A percentile compares a stretch with the other conserved stretches of the same genome.
Evolutionary conservation across 176 grass and related monocot species (phyloP).

Genomic region (Ensete glaucum): DNA sequence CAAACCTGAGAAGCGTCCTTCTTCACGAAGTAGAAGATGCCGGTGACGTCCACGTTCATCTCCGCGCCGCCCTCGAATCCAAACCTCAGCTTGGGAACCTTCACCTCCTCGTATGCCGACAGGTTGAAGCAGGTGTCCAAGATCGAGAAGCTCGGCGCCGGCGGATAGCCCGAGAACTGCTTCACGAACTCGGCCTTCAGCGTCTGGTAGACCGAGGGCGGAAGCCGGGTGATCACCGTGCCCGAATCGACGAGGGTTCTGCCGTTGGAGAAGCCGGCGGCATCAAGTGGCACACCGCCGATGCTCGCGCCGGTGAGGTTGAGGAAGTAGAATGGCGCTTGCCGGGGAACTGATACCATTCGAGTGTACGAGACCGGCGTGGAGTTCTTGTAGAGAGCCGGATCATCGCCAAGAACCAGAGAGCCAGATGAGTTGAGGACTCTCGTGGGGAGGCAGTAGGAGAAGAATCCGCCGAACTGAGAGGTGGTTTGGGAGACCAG

Average conservation of each 20-base stretch:
- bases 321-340: slow-evolving; percentile 87
- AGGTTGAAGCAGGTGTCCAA: slow-evolving; percentile 90
- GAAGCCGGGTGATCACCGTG: slow-evolving; percentile 80
- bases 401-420: slow-evolving; percentile 47
- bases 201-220: slow-evolving; percentile 63
- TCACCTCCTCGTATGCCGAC: slow-evolving; percentile 50
- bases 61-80: slow-evolving; percentile 48
- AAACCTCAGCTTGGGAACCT: slow-evolving; percentile 54
- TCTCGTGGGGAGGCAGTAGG: slow-evolving; percentile 54
- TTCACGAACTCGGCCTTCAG: slow-evolving; percentile 56
- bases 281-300: slow-evolving; percentile 28
- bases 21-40: slow-evolving; percentile 75
- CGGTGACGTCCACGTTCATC: slow-evolving; percentile 49
- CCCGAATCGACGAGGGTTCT: slow-evolving; percentile 86
- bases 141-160: slow-evolving; percentile 54
- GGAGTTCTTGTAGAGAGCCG: slow-evolving; percentile 37
- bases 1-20: slow-evolving; percentile 85
- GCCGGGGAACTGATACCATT: slow-evolving; percentile 60
- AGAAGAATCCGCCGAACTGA: slow-evolving; percentile 55
- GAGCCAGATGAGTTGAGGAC: slow-evolving; percentile 31
- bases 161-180: slow-evolving; percentile 47
- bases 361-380: slow-evolving; percentile 58
- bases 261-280: slow-evolving; percentile 27
- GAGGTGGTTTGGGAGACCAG: slow-evolving; percentile 44
- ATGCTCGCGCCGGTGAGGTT: slow-evolving; percentile 62